Percentiles rank a stretch among this genome's conserved stretches.
Conservation (phyloP, 768 basidiomycete species). For the Lentinula sp. region DNA sequence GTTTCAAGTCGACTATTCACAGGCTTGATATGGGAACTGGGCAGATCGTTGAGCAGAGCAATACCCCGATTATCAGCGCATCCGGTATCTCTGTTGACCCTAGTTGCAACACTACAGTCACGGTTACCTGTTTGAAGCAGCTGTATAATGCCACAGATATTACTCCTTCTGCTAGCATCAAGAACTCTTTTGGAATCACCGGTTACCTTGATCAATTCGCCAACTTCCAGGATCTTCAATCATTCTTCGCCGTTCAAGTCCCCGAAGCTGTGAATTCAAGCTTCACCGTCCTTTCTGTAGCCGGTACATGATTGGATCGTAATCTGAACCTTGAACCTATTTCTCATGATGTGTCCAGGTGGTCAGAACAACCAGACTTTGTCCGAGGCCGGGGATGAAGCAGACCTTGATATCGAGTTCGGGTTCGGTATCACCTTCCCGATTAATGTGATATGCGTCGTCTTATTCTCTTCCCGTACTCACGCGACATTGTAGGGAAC, state of each 20-base stretch:
- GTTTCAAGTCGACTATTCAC: constrained; percentile 11
- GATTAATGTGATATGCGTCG: constrained; percentile 27
- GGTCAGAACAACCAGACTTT: constrained; percentile 54
- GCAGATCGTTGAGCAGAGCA: constrained; percentile 7
- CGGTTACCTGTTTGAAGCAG: constrained; percentile 46
- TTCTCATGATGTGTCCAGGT: constrained; percentile 29
- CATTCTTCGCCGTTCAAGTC: constrained; percentile 42
- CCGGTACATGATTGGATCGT: constrained; percentile 30
- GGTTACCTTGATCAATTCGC: constrained; percentile 49
- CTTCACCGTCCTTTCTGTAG: constrained; percentile 49
- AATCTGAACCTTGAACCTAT: not conserved
- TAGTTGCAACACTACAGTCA: constrained; percentile 44
- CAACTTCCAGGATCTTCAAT: constrained; percentile 45
- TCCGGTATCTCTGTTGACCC: constrained; percentile 36
- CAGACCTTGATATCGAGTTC: constrained; percentile 62
- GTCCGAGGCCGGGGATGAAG: constrained; percentile 51
- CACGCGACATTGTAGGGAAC: constrained; percentile 23
- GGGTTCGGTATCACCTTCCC: constrained; percentile 64
- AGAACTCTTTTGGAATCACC: constrained; percentile 49
- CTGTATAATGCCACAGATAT: constrained; percentile 50
- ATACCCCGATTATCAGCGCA: constrained; percentile 13
- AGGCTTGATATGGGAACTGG: constrained; percentile 18
- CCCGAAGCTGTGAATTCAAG: constrained; percentile 45
- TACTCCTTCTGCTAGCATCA: constrained; percentile 31
- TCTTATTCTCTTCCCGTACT: too few species aligned